Evolutionary conservation across 176 grass and related monocot species (phyloP), one percentile per base, ranked within the genome.

Genomic region (Bonia amplexicaulis): DNA sequence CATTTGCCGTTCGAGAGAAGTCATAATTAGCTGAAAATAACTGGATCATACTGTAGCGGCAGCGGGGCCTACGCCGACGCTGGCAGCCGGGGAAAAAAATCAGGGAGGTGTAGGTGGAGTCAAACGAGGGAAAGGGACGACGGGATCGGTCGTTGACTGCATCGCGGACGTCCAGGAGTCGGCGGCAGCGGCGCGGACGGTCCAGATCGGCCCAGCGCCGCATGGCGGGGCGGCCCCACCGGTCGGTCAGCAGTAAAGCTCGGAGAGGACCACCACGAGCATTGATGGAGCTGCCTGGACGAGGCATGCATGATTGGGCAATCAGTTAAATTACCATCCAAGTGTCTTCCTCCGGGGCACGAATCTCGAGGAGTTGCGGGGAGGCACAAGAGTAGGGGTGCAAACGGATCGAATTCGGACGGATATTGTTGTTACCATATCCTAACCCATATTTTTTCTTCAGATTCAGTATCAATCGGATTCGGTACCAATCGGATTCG

Each of bases 241-340:
- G 60, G 69, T 90, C 75, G 89, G 89, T 84, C 69, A 7, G 74
- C 60, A 80, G 85, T 87, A 87, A 87, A 44, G 68, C 22, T 74
- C 60, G 57, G 71, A 71, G 66, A 33, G 84, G 87, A 89, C 89
- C 89, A 80, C 57, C 80, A 4, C 68, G 59, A 35, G 80, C 89
- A 87, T 90, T 84, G 68, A 90, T 84, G 74, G 84, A 42, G 74
- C 49, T 49, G 88, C 77, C 63, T 8, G 82, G 63, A 64, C 25
- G 63, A 29, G 35, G 74, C 16, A 6, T 41, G 40, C 19, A 80
- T 80, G 69, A 90, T 90, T 87, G 80, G 75, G 48, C 59, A 74
- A 90, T 83, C 89, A 41, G 75, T 40, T 49, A 69, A 69, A 90
- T 83, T 84, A 41, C 83, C 89, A 87, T 83, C 49, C 80, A 26